Conservation (phyloP, 2,329 filamentous ascomycete genomes). For the Aspergillus sp. region DNA sequence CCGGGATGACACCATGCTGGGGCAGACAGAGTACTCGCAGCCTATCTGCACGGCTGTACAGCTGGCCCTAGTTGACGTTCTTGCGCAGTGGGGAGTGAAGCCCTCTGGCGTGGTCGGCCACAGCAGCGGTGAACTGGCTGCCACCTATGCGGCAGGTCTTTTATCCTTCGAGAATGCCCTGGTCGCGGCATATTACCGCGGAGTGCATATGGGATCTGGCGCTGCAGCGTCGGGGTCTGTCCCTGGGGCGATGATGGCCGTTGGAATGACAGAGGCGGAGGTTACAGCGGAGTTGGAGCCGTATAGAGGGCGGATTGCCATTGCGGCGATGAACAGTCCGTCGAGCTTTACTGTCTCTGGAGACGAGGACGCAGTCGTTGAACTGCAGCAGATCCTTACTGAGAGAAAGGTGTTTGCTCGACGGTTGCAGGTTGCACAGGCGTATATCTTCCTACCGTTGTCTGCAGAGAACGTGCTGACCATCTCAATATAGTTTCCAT, state of each 20-base stretch:
- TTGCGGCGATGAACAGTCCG: slow-evolving; percentile 25
- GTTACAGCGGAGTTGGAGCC: neutral
- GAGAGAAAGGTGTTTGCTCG: too few species aligned
- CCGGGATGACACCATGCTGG: neutral
- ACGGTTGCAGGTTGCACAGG: too few species aligned
- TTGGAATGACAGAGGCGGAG: slow-evolving; percentile 8
- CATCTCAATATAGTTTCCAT: too few species aligned
- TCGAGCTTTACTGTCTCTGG: slow-evolving; percentile 25
- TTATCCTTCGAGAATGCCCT: slow-evolving; percentile 4
- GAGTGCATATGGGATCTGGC: neutral
- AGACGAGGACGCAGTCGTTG: neutral
- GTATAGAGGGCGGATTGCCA: neutral
- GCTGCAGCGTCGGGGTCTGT: neutral
- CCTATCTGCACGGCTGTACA: slow-evolving; percentile 47
- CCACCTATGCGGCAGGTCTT: slow-evolving; percentile 44
- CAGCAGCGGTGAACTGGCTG: slow-evolving; percentile 51
- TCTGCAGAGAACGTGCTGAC: too few species aligned
- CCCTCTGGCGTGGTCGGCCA: slow-evolving; percentile 47
- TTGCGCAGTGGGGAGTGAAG: slow-evolving; percentile 44
- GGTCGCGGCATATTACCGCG: slow-evolving; percentile 13
- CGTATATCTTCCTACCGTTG: too few species aligned
- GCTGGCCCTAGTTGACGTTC: slow-evolving; percentile 46
- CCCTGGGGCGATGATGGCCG: slow-evolving; percentile 13
- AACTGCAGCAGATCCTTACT: too few species aligned
- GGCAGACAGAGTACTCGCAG: neutral